Base-by-base conservation (phyloP, 2,329 filamentous ascomycete species). In the Epichloe typhina region DNA sequence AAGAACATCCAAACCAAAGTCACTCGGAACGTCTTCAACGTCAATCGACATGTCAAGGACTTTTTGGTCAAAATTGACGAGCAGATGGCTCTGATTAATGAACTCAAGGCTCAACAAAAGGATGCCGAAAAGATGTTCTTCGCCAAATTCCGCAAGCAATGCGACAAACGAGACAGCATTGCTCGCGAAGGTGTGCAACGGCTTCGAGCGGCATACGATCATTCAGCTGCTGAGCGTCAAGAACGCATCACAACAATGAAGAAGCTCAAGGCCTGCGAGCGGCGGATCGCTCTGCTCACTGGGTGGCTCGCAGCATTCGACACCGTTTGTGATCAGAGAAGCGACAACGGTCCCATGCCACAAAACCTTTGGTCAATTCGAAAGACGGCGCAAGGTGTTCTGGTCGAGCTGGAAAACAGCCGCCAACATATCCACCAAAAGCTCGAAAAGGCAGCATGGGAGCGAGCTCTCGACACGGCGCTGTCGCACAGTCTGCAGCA, bases 1-100 rank as follows among this genome's bases (percentile, higher is more conserved):
- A 98, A 98, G 79, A 98, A 98, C 62, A 98, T 98, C 64, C 94
- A 97, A 71, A 98, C 93, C 53, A 98, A 98, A 75, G 89, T 96
- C 52, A 96, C 93, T n/a, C 83, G 90, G 61, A 98, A 98, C 64
- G 90, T 97, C 23, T 98, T 94, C 72, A 98, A 98, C 66, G 93
- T 98, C 56, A 96, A 98, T 66, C 86, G 93, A 54, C 93, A 98
- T 69, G 93, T 98, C 62, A 98, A 98, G 72, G 93, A 98, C 68
- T 98, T 95, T 70, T 71, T 98, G 65, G 93, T 96, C 73, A 97
- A 97, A 76, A 98, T 98, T 61, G 91, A 98, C 63, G 93, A 98
- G 70, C 91, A 98, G 66, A 90, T 95, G 77, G 84, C 83, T n/a
- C 70, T 96, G 62, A 98, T 98, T 66, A 95, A 95, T 59, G 90